Percentiles rank a stretch among this genome's conserved stretches.
Conservation (phyloP, 148 eudicot genomes). For the Polygonum maritimum region DNA sequence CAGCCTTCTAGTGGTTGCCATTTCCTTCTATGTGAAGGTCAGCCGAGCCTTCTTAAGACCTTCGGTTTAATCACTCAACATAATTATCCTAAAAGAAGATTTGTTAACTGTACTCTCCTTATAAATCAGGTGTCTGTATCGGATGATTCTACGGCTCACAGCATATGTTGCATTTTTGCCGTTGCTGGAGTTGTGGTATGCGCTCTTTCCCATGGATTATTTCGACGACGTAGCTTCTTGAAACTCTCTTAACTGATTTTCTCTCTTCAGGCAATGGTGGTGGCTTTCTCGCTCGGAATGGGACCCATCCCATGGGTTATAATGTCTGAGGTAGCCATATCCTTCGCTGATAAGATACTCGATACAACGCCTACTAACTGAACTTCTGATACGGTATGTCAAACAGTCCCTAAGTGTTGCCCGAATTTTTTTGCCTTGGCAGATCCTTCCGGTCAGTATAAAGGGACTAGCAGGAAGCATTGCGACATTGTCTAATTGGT, state of each 20-base stretch:
- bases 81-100: background rate
- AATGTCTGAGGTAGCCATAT: conserved; percentile 78
- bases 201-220: background rate
- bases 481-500: conserved; percentile 7
- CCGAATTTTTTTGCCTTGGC: background rate
- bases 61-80: background rate
- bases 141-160: conserved; percentile 42
- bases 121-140: conserved; percentile 37
- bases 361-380: background rate
- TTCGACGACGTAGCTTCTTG: background rate
- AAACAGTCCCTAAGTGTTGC: background rate
- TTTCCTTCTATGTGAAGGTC: conserved; percentile 63
- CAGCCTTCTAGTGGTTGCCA: conserved; percentile 66
- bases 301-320: conserved; percentile 96
- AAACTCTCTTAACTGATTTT: background rate
- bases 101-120: background rate
- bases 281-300: conserved; percentile 70
- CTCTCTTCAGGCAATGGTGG: conserved; percentile 12
- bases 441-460: conserved; percentile 10
- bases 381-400: background rate
- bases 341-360: background rate
- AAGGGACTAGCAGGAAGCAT: conserved; percentile 11
- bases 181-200: conserved; percentile 65
- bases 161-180: conserved; percentile 45
- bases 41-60: background rate